Evolutionary conservation across 768 basidiomycete species (phyloP).

Genomic region (Tricholoma sp.): DNA sequence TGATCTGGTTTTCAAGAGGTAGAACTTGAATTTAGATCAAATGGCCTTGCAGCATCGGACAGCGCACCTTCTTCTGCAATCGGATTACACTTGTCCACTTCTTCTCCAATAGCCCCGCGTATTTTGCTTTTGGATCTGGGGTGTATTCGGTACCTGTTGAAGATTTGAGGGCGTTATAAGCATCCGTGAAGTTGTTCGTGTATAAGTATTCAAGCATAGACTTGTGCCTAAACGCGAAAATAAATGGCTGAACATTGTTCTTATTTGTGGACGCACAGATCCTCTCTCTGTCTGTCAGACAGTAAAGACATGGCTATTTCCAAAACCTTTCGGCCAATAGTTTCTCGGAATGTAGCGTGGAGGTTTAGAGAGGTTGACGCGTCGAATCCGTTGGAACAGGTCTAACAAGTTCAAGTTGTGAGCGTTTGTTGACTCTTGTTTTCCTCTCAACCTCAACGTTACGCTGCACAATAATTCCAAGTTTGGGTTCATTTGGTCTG

Average conservation of each 20-base stretch:
- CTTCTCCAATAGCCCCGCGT: slow-evolving; percentile 87
- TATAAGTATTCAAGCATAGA: slow-evolving; percentile 78
- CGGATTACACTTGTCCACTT: slow-evolving; percentile 98
- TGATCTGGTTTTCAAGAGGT: slow-evolving; percentile 54
- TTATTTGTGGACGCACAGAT: slow-evolving; percentile 19
- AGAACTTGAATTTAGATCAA: slow-evolving; percentile 3
- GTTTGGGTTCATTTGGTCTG: too few relatives aligned
- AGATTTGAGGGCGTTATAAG: slow-evolving; percentile 54
- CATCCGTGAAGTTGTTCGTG: slow-evolving; percentile 56
- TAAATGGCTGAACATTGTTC: slow-evolving; percentile 1
- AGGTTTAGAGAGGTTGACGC: slow-evolving; percentile 9
- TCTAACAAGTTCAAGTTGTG: neutral
- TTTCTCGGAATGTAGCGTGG: neutral
- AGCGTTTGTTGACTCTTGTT: slow-evolving; percentile 5
- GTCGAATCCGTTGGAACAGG: slow-evolving; percentile 10
- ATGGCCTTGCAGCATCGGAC: neutral
- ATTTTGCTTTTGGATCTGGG: slow-evolving; percentile 84
- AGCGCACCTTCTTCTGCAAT: slow-evolving; percentile 84
- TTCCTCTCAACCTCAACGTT: neutral
- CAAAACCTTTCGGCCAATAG: neutral
- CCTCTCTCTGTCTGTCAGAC: slow-evolving; percentile 28
- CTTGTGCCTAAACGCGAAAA: slow-evolving; percentile 50
- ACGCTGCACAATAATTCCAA: neutral
- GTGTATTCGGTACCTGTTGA: slow-evolving; percentile 57
- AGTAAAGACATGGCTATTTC: slow-evolving; percentile 23